Base-by-base conservation (phyloP, 257 asterid genomes). In the Primulina eburnea region DNA sequence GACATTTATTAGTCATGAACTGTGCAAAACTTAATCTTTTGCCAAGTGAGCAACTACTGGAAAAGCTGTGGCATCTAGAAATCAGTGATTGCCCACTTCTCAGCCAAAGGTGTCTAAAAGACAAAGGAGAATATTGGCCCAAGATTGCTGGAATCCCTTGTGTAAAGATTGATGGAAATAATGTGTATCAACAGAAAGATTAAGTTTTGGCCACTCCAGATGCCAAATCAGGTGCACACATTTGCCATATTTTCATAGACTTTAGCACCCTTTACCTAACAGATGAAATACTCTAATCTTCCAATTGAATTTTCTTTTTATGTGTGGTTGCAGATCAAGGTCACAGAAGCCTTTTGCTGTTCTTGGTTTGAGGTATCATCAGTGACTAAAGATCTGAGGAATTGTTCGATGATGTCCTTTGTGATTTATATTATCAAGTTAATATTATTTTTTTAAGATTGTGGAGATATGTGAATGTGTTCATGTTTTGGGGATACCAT, bases 101-200 rank as follows among this genome's bases (percentile, higher is more conserved):
- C 71, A 80, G 71, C 60, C 78, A 76, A 8, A 76, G 62, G 28
- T 88, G 89, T 76, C 69, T 40, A 68, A 88, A 73, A 43, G 89
- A 79, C 61, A 82, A 6, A 74, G 95, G 95, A 0, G 91, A 85
- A 0, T 80, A 80, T 77, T 88, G 95, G 95, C 50, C 72, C 4
- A 82, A 79, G 84, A 88, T 88, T 37, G 78, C 85, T 57, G 87
- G 83, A 61, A 85, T 88, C 74, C 95, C 95, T 64, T 85, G 95
- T 40, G 95, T 88, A 76, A 88, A 83, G 79, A 65, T 88, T 1
- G 89, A 85, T 68, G 83, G 84, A 62, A 78, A 70, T 52, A 81
- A 82, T 67, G 79, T 81, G 30, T 79, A 79, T 55, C 65, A 65
- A 57, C 84, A 81, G 61, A 71, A 37, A 43, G 14, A 43, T 68